Evolutionary conservation across 768 basidiomycete genomes (phyloP), one percentile per base, ranked within the genome.

Genomic region (Pleurotus salmoneostramineus): DNA sequence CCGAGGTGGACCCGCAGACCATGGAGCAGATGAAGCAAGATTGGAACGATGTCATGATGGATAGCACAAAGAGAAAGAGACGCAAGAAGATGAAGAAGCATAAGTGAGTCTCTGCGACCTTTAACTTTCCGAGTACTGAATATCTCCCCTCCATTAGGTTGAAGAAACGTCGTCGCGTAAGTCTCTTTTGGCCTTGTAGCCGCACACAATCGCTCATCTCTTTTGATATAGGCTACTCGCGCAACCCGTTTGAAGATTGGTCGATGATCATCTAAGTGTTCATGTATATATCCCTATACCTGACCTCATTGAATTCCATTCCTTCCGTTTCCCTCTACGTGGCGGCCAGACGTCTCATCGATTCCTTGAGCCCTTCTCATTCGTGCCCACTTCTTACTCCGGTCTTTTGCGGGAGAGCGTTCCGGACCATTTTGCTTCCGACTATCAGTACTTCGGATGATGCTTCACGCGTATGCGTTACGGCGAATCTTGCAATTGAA

Each of bases 31-130:
- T 78, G 63, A 80, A 83, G 12, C 79, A 78, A 68, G 82, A 84
- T 58, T 87, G 81, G 80, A 79, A 84, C 62, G 80, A 83, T 45
- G 79, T 91, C 12, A 71, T 84, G 68, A 77, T 91, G 74, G 92
- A 93, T 64, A 93, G 91, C 63, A 85, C 84, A 32, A 89, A 87
- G 77, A 83, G 91, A 71, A 94, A 94, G 79, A 81, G 84, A 64
- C 78, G 84, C 78, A 89, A 86, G 85, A 96, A 95, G 85, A 96
- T 96, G 87, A 93, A 89, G 82, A 96, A 95, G 75, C 94, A 96
- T 72, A 95, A 95, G 93, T 93, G 67, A 72, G 90, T 79, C 3
- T 31, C 49, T 31, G 27, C 56, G 44, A 50, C 40, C 12, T 15
- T 57, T 58, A 57, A 55, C 45, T 31, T 35, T 56, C 48, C 43